Evolutionary conservation across 148 eudicot genomes (phyloP), one percentile per base, ranked within the genome.

Genomic region (Chenopodium album): DNA sequence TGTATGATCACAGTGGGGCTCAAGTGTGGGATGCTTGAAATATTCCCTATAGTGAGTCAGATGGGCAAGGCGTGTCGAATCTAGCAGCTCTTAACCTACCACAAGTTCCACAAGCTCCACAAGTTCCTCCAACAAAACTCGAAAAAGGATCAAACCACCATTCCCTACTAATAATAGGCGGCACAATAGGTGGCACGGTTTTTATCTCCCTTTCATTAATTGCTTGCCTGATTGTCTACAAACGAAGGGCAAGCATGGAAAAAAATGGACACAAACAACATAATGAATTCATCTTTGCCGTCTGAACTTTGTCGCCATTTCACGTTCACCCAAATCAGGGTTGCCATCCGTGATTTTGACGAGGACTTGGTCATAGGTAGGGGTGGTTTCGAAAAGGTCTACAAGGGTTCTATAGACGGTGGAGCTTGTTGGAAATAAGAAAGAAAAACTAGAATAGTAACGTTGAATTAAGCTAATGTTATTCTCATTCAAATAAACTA

Each of bases 311-410:
- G 85, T n/a, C 81, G 66, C 2, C 70, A 62, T 5, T 83, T 86
- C 84, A 47, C 88, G 2, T 44, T 81, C 9, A 22, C 26, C 13
- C 76, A 86, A 41, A 67, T 86, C 23, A 80, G 46, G 70, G 47
- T 77, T 31, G 86, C 86, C 32, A 86, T 86, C 1, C n/a, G 23
- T 34, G 82, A 83, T 65, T 86, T 83, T 46, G 85, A 81, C 48
- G 86, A 83, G 2, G 3, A 76, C 5, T 71, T 48, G 2, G 48
- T 86, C 19, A 37, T 86, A 16, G 88, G 88, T 1, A 59, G 26
- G 0, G 88, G 88, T 26, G 88, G 86, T 6, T 80, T 83, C n/a
- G 88, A 86, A 7, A 83, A 77, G 23, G 88, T 86, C 4, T 86
- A 83, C 68, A 86, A 78, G 67, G 88, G 88, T 7, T 28, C 74